Evolutionary conservation across 1,284 basidiomycete species (phyloP), one percentile per base, ranked within the genome.

Genomic region (Grifola frondosa): DNA sequence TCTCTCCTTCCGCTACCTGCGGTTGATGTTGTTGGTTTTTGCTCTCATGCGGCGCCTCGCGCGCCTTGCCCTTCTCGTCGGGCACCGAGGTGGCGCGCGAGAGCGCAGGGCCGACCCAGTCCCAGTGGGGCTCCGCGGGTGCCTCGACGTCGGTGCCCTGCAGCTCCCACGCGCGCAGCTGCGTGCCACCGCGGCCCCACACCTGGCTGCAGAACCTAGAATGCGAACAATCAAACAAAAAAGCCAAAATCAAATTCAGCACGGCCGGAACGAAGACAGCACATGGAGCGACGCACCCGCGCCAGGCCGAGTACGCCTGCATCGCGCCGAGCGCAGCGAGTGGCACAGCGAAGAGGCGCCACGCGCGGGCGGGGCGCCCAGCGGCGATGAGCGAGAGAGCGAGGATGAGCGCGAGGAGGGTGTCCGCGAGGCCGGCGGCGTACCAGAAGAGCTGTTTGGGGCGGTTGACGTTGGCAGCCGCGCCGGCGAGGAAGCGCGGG

Each of bases 361-460:
- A 78, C 60, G 97, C 93, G 4, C 93, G 75, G n/a, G n/a, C n/a
- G n/a, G n/a, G n/a, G 61, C 96, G 93, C 56, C 95, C 92, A 61
- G 96, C 93, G 71, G 61, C 40, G 66, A 78, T 38, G 67, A 80
- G 56, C 80, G 81, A 66, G 48, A 62, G 40, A 61, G 58, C 52
- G 57, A 50, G 28, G 41, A 50, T 2, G 62, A 52, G 17, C 57
- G 50, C 11, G 60, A 46, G 5, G 62, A 58, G 24, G 25, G 63
- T 40, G 37, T 58, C 46, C 24, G 49, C 12, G 15, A 49, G 21
- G 19, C 63, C 57, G 26, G 62, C 33, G 22, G 37, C 46, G 49
- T 60, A 67, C 66, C 63, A 68, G 47, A 63, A 65, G n/a, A 68
- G 38, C 50, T 68, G 67, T 49, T 66, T 69, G 15, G 65, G 64